Conservation (phyloP, 2,329 filamentous ascomycete species). For the Talaromyces sp. region DNA sequence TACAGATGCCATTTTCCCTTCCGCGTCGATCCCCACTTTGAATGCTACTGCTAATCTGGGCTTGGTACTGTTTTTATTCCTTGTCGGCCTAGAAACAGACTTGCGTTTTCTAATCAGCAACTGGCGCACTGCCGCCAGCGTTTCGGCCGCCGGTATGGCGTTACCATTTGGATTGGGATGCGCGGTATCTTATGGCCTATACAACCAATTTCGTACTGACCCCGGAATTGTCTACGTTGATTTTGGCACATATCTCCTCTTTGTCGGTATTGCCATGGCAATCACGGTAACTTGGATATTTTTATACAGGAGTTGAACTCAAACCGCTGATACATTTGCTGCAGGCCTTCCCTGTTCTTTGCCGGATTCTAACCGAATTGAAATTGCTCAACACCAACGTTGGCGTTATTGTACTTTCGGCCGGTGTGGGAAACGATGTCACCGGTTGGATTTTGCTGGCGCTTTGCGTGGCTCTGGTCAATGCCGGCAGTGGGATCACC, state of each 20-base stretch:
- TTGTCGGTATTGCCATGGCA: conserved; percentile 87
- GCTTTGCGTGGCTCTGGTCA: conserved; percentile 87
- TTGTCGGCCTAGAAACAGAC: conserved; percentile 83
- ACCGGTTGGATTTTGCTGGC: conserved; percentile 88
- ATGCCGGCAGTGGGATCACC: conserved; percentile 73
- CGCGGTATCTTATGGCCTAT: conserved; percentile 75
- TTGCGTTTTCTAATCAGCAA: conserved; percentile 70
- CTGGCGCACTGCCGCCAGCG: conserved; percentile 72
- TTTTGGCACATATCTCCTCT: conserved; percentile 63
- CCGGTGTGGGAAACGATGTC: conserved; percentile 89
- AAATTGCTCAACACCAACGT: conserved; percentile 79
- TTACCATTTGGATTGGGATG: conserved; percentile 77
- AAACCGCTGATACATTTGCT: conserved; percentile 5
- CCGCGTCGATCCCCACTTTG: conserved; percentile 66
- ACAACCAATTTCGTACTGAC: conserved; percentile 62
- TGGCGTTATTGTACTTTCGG: conserved; percentile 81
- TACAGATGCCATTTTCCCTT: conserved; percentile 68
- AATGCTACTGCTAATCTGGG: conserved; percentile 77
- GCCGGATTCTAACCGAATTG: conserved; percentile 85
- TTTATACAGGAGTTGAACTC: neutral
- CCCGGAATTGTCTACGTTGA: conserved; percentile 50
- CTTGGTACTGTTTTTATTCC: conserved; percentile 76
- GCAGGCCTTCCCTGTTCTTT: conserved; percentile 77
- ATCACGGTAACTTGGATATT: conserved; percentile 60
- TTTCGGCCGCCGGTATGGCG: conserved; percentile 72